phyloP scores from a whole-genome alignment of 768 basidiomycete species.

The Omphalotus guepiniiformis region DNA sequence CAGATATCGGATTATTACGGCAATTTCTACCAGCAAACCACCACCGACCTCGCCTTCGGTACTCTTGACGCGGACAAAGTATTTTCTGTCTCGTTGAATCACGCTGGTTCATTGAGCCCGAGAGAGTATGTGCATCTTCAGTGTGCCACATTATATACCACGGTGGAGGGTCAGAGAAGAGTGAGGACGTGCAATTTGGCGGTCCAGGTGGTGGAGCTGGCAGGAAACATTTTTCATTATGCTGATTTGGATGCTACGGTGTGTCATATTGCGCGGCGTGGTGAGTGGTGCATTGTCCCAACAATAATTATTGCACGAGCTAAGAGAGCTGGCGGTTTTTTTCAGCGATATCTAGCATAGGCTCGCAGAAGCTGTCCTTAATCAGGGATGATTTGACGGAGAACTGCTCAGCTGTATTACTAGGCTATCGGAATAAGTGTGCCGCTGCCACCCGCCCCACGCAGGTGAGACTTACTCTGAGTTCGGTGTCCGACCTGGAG shows the following conservation, averaged over 20 bases:
- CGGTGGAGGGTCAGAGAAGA: conserved; percentile 66
- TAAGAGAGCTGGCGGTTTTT: no score
- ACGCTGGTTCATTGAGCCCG: conserved; percentile 61
- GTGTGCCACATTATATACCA: conserved; percentile 85
- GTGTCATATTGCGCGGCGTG: conserved; percentile 69
- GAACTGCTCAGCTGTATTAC: conserved; percentile 71
- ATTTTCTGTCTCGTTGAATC: conserved; percentile 69
- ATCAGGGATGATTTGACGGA: conserved; percentile 86
- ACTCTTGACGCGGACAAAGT: conserved; percentile 79
- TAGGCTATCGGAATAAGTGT: conserved; percentile 87
- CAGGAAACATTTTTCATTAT: conserved; percentile 87
- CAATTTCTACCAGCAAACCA: conserved; percentile 61
- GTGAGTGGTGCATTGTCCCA: conserved; percentile 37
- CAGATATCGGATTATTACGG: conserved; percentile 64
- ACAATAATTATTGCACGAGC: neutral
- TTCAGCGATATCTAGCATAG: conserved; percentile 68
- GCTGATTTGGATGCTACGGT: conserved; percentile 88
- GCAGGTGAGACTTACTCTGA: conserved; percentile 64
- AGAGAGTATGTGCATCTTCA: conserved; percentile 78
- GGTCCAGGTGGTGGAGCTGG: conserved; percentile 72
- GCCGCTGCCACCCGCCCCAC: conserved; percentile 71
- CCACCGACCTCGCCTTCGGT: conserved; percentile 76
- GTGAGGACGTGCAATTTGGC: conserved; percentile 88
- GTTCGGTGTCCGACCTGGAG: neutral
- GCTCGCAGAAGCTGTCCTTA: conserved; percentile 55